These are phyloP conservation scores for Dactylorhiza incarnata DNA, from an alignment of 106 monocot genomes.

Conservation along the genomic window DNA sequence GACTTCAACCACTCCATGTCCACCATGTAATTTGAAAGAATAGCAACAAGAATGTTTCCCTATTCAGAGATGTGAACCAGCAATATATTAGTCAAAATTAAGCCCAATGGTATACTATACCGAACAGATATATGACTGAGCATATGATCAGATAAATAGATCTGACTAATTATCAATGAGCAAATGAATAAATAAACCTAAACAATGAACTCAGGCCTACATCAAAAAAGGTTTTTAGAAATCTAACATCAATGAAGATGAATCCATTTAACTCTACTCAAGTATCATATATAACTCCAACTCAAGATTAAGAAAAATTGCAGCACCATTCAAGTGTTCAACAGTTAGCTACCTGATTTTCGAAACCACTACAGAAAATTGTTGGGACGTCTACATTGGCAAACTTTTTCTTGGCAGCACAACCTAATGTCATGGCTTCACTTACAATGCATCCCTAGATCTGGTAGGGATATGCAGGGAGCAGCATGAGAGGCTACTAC, in stretches of 20 bases:
- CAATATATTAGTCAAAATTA: not conserved
- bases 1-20: constrained; percentile 90
- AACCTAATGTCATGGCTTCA: not conserved
- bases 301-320: not conserved
- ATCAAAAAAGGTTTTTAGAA: not conserved
- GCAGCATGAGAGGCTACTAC: no score
- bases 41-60: constrained; percentile 79
- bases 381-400: not conserved
- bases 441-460: not conserved
- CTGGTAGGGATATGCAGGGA: no score
- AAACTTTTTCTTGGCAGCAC: not conserved
- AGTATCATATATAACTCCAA: not conserved
- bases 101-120: not conserved
- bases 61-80: constrained; percentile 19
- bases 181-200: not conserved
- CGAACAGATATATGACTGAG: not conserved
- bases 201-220: not conserved
- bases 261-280: not conserved
- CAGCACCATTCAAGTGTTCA: not conserved
- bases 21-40: constrained; percentile 98
- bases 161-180: not conserved
- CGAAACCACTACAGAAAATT: not conserved
- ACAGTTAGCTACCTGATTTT: not conserved
- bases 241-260: not conserved
- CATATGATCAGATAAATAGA: constrained; percentile 1